Evolutionary conservation across 2,329 filamentous ascomycete species (phyloP), one percentile per base, ranked within the genome.

Genomic region (Graphilbum ipis-grandicollis): DNA sequence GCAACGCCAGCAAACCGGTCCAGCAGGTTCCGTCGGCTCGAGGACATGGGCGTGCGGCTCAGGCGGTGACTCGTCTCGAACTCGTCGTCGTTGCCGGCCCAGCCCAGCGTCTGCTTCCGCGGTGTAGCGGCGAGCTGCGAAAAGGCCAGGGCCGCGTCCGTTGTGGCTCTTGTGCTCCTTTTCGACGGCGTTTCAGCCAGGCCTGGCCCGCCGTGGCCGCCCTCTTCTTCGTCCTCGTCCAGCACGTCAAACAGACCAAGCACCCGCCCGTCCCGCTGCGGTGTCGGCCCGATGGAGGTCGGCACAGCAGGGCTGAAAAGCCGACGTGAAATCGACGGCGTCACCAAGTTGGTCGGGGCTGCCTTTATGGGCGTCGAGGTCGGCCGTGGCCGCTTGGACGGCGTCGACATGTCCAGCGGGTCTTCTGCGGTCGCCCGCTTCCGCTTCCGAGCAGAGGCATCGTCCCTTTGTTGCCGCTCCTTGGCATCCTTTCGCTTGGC

Each of bases 171-270:
- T 35, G 36, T 32, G 42, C 41, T 13, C 35, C n/a, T n/a, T n/a
- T 58, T 65, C 5, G 66, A 65, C 1, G 69, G 66, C 5, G 65
- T 66, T 5, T 40, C 39, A 6, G 19, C 32, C 12, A 33, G 23
- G 26, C 15, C 34, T 21, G 18, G 19, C 19, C 21, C 26, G 26
- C 58, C 58, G 18, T 62, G 28, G 23, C 58, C 58, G 19, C n/a
- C n/a, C n/a, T 62, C 53, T 18, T 62, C 60, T 31, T 60, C 59
- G 5, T 5, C 14, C 39, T 68, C 63, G 19, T 62, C 58, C 8
- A 84, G 57, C 10, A 79, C 56, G 49, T 88, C 82, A 50, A 90
- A 90, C 15, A 90, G 57, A 5, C 82, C 80, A 3, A 90, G 62
- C 1, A 85, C 75, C 17, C 71, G 71, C 21, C 82, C 82, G 51